Evolutionary conservation across 129 eudicot genomes (phyloP).

Genomic region (Arctium minus): DNA sequence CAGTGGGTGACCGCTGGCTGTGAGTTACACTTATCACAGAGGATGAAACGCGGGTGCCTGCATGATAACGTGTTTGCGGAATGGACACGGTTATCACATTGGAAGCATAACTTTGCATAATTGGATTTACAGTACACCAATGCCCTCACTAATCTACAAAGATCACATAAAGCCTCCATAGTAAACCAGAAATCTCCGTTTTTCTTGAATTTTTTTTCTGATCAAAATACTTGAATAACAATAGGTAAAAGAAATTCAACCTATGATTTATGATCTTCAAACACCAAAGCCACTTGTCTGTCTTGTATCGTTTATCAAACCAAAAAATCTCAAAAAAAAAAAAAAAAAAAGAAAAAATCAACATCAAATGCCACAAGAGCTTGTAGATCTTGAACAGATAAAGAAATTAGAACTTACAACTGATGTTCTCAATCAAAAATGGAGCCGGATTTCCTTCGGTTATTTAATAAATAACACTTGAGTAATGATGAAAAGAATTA

Average conservation of each 20-base stretch:
- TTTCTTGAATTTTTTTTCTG: background rate
- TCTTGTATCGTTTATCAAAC: background rate
- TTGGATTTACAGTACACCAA: slow-evolving; percentile 58
- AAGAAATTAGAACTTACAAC: background rate
- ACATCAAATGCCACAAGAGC: background rate
- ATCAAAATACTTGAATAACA: background rate
- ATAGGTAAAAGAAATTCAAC: background rate
- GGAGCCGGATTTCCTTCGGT: background rate
- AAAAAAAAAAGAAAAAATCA: no score
- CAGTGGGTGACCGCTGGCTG: slow-evolving; percentile 40
- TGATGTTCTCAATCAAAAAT: no score
- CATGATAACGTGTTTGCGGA: slow-evolving; percentile 52
- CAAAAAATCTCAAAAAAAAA: background rate
- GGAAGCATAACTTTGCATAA: slow-evolving; percentile 54
- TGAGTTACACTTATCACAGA: slow-evolving; percentile 50
- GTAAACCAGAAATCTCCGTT: background rate
- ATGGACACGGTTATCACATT: slow-evolving; percentile 55
- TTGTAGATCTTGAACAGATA: background rate
- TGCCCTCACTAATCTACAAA: slow-evolving; percentile 49
- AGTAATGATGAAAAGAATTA: no score
- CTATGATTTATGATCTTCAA: background rate
- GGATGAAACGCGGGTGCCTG: slow-evolving; percentile 47
- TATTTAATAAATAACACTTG: no score
- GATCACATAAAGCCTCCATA: slow-evolving; percentile 61
- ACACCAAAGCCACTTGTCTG: no score